phyloP scores from a whole-genome alignment of 345 rosid genomes.

The Salix suchowensis region DNA sequence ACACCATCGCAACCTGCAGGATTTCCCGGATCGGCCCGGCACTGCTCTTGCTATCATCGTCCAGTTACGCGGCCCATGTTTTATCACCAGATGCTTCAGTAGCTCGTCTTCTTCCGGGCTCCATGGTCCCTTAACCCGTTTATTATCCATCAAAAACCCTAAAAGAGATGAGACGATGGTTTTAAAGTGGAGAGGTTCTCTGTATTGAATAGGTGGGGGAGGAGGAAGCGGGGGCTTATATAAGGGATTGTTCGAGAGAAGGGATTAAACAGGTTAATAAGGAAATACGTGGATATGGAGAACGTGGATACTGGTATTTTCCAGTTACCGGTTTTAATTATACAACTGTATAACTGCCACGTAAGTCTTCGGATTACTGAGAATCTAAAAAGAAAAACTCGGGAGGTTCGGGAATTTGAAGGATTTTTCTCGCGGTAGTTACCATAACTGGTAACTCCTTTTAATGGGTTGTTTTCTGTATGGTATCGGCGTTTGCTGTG shows the following conservation, averaged over 20 bases:
- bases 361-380: conserved; percentile 13
- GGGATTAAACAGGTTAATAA: conserved; percentile 26
- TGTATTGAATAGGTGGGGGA: neutral
- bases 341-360: conserved; percentile 34
- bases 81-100: conserved; percentile 9
- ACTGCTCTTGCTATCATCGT: conserved; percentile 19
- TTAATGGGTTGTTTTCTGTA: neutral
- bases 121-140: conserved; percentile 26
- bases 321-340: conserved; percentile 23
- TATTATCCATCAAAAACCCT: neutral
- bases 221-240: neutral
- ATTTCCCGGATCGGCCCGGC: conserved; percentile 27
- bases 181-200: neutral
- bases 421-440: neutral
- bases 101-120: conserved; percentile 21
- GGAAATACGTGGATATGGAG: neutral
- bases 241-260: conserved; percentile 19
- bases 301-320: conserved; percentile 9
- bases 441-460: neutral
- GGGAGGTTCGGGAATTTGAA: neutral
- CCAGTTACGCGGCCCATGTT: conserved; percentile 24
- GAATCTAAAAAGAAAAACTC: conserved; percentile 5
- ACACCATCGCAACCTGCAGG: conserved; percentile 31
- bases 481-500: neutral
- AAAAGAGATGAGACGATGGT: neutral